Evolutionary conservation across 345 rosid species (phyloP), one percentile per base, ranked within the genome.

Genomic region (Eucalyptus pauciflora): DNA sequence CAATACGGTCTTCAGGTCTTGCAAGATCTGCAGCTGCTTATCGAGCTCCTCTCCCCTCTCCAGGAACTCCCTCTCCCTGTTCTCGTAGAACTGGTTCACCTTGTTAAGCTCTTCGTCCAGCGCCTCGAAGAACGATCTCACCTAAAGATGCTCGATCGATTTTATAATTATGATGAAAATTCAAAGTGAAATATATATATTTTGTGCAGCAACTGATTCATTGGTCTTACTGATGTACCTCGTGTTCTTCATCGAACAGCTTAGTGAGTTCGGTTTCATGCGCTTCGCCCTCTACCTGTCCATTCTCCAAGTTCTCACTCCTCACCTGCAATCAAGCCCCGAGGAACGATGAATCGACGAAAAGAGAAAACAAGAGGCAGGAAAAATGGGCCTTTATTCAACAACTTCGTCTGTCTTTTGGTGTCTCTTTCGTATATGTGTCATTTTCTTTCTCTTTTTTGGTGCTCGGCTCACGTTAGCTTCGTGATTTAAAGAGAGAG

Each of bases 221-320:
- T 76, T 86, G 76, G 85, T 18, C 15, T 64, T 54, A 62, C 48
- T 51, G 88, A 41, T 29, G 4, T 37, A 97, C 99, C 97, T 96
- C 99, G 86, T 95, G 96, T 93, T 96, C 99, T 90, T 95, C 97
- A 2, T 98, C 93, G 88, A 97, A 97, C 86, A 96, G 86, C 89
- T 97, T 97, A 81, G 93, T 91, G 80, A 95, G 98, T 88, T 96
- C 98, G 86, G 98, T 97, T 92, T 96, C 93, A 50, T 96, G 95
- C 27, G 95, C 94, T 81, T 94, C 95, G n/a, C 89, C 93, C 18
- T 92, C 96, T 89, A 76, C 89, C 71, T 90, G 91, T 10, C 94
- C 97, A 88, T 88, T 93, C 58, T 91, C 97, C 92, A 90, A 87
- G 83, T 91, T 91, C 60, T 92, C 95, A 56, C 94, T 92, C 90